Evolutionary conservation across 192 early-diverging fungal genomes (phyloP), one percentile per base, ranked within the genome.

Genomic region (Entomortierella parvispora): DNA sequence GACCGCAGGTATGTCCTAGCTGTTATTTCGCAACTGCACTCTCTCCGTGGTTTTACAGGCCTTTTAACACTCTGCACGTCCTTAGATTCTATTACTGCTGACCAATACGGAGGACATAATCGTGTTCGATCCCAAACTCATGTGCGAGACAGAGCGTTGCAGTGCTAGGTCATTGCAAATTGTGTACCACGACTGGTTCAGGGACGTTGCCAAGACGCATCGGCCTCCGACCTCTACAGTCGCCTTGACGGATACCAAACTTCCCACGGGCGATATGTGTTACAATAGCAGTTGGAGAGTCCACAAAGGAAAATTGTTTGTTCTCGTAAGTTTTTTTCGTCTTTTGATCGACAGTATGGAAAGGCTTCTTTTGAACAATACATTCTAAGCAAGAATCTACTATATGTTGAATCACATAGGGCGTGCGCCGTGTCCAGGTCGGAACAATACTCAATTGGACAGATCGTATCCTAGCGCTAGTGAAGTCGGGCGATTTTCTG

Each of bases 141-240:
- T 89, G 83, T 63, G 50, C 6, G 80, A 83, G 48, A 87, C 83
- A 15, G 85, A 89, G 50, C 57, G 77, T 12, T 77, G 71, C 20
- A 83, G 71, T 64, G 78, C 85, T 18, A 58, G 81, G 20, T 62
- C 62, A 32, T 79, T 85, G 25, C 83, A 86, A 47, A 68, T 89
- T 45, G 82, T 89, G 3, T 89, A 85, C 55, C 87, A 89, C 52
- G 85, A 89, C 63, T 80, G 80, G 65, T 89, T 88, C 37, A 82
- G 72, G 46, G 82, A 88, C 23, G 50, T 83, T 15, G 64, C 72
- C 5, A 65, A 79, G 18, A 56, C 53, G 7, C 58, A 68, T 56
- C 52, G 53, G 15, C 33, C 40, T 20, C 43, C 72, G 28, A 34
- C 23, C 44, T 57, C 49, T 23, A 32, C 50, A 14, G 31, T 56